Base-by-base conservation (phyloP, 2,329 filamentous ascomycete genomes). In the Ceratocystis huliohia region DNA sequence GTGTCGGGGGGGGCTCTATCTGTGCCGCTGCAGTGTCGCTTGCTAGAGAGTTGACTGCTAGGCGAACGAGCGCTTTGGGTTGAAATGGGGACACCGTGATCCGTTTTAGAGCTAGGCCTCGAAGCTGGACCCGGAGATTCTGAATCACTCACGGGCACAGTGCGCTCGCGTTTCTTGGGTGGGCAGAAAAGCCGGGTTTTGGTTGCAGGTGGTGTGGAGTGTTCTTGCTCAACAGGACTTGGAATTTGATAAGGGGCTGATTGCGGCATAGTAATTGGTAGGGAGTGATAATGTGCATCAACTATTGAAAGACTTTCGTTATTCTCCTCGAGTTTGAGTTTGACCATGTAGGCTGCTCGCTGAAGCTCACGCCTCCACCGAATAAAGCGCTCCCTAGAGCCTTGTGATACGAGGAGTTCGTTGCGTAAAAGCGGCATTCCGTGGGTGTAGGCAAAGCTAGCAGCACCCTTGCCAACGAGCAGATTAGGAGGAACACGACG, bases 401-500 rank as follows among this genome's bases (percentile, higher is more conserved):
- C 88, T 65, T 82, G 85, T 2, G 93, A 95, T n/a, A 96, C 81
- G 20, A 99, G 79, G 56, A 80, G 81, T 56, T 94, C 88, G 71
- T 91, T 86, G 5, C 85, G 82, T n/a, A 91, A 80, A 10, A 90
- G 79, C 0, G 82, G 78, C 73, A 97, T 84, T 7, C 89, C 87
- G 70, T 91, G 83, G 68, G 93, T 86, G 68, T 84, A 83, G 0
- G 93, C 94, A 75, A 95, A 99, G n/a, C 88, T 83, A 56, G 84
- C 87, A 17, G 94, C 94, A 10, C 94, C 94, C 70, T 89, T 81
- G 44, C 91, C 90, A 10, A 96, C 89, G 1, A 99, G 82, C 28
- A 96, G 84, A 72, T 96, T 97, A 8, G 94, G 94, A 7, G 95
- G 92, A 3, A 99, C 91, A 66, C 94, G 86, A 65, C 89, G 85